Conservation (phyloP, 768 basidiomycete species). For the Cyathus striatus region DNA sequence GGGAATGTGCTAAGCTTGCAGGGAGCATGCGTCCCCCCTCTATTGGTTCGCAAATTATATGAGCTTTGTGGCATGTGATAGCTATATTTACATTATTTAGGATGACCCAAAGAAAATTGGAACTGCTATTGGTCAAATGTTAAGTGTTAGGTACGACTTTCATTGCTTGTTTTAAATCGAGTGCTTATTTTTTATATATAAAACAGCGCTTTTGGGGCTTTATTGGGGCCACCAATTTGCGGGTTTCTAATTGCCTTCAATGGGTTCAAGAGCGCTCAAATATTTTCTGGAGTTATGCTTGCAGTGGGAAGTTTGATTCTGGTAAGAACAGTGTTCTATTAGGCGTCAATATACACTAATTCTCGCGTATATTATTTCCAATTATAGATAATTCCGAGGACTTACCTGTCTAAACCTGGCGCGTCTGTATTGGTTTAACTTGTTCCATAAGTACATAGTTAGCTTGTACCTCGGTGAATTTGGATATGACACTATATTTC, state of each 20-base stretch:
- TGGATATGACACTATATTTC: too few species aligned
- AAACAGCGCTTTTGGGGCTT: neutral
- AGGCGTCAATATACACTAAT: neutral
- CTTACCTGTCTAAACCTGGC: neutral
- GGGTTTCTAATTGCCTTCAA: conserved; percentile 9
- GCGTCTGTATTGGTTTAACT: too few species aligned
- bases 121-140: conserved; percentile 10
- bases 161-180: conserved; percentile 5
- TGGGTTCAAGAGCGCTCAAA: conserved; percentile 10
- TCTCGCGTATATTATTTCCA: too few species aligned
- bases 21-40: conserved; percentile 10
- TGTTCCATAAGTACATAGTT: too few species aligned
- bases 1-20: conserved; percentile 10
- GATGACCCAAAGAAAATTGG: conserved; percentile 12
- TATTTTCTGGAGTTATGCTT: conserved; percentile 11
- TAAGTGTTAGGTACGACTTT: conserved; percentile 11
- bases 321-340: neutral
- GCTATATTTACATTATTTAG: neutral
- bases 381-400: neutral
- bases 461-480: too few species aligned
- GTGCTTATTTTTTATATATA: conserved; percentile 5
- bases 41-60: conserved; percentile 5
- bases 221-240: conserved; percentile 9
- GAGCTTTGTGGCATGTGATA: neutral
- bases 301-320: conserved; percentile 3